phyloP scores from a whole-genome alignment of 2,329 filamentous ascomycete genomes.

The Diaporthe batatas region DNA sequence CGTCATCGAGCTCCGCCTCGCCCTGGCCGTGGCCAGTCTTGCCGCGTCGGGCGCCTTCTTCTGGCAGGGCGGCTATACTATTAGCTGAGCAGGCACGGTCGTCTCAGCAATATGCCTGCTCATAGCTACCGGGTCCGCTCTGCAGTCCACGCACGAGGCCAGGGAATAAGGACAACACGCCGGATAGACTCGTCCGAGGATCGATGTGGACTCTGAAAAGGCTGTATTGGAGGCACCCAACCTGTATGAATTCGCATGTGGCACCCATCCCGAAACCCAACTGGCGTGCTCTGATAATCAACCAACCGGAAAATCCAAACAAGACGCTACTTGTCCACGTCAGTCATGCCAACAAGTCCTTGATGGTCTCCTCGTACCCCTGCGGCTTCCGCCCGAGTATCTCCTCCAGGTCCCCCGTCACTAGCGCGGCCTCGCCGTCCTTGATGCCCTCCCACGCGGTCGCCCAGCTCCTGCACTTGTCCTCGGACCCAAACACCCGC shows the following conservation, averaged over 20 bases:
- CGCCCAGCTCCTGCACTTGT: conserved; percentile 59
- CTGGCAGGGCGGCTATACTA: conserved; percentile 62
- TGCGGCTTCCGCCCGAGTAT: conserved; percentile 59
- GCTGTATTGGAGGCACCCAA: neutral
- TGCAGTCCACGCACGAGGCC: neutral
- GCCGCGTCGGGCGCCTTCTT: conserved; percentile 60
- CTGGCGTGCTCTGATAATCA: neutral
- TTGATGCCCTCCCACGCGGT: conserved; percentile 61
- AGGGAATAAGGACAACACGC: neutral
- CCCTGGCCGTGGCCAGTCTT: conserved; percentile 72
- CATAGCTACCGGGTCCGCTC: too few species aligned
- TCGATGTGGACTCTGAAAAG: neutral
- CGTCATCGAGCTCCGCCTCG: conserved; percentile 85
- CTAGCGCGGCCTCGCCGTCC: conserved; percentile 58
- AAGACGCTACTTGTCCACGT: too few species aligned
- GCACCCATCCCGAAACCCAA: neutral
- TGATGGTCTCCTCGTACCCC: conserved; percentile 54
- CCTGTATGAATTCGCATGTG: neutral
- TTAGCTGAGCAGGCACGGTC: neutral
- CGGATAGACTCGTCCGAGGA: too few species aligned
- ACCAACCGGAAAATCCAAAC: neutral
- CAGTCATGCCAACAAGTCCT: conserved; percentile 44
- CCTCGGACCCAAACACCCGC: conserved; percentile 47
- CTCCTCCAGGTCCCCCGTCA: conserved; percentile 54
- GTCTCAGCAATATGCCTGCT: too few species aligned